A percentile compares a stretch with the other conserved stretches of the same genome.
Evolutionary conservation across 108 stramenopile species (phyloP).

Genomic region (Aurantiochytrium sp.): DNA sequence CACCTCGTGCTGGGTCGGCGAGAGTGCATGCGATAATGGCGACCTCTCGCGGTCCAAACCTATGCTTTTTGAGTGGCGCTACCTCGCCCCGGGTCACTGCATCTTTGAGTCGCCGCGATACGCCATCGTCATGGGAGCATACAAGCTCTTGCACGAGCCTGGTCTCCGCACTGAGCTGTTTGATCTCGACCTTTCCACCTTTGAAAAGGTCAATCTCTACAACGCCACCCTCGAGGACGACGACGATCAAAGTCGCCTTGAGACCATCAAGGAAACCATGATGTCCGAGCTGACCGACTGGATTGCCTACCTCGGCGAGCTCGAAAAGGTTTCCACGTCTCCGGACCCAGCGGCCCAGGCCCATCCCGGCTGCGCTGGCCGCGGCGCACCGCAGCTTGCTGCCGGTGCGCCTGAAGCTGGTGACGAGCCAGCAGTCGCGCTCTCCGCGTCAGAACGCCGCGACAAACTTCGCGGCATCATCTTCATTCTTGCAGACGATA

Average conservation of each 20-base stretch:
- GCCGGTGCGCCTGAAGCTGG: neutral
- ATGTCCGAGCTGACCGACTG: neutral
- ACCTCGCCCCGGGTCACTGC: neutral
- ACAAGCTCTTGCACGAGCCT: neutral
- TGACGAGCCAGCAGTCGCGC: neutral
- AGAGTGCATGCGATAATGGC: neutral
- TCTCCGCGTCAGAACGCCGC: neutral
- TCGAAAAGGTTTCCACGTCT: neutral
- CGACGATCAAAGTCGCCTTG: neutral
- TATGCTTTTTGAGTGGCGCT: neutral
- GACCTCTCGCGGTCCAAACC: neutral
- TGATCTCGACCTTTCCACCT: neutral
- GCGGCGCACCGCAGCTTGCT: neutral
- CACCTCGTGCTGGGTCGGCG: neutral
- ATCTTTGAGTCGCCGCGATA: neutral
- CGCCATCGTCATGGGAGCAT: neutral
- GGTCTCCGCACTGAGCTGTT: neutral
- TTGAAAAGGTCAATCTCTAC: neutral
- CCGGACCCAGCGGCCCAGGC: neutral
- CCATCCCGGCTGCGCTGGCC: neutral
- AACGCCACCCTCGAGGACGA: neutral
- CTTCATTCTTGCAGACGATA: constrained; percentile 18
- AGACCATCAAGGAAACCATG: neutral
- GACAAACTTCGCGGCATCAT: neutral
- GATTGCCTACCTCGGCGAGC: neutral